Base-by-base conservation (phyloP, 345 rosid genomes). In the Lepidium didymum region DNA sequence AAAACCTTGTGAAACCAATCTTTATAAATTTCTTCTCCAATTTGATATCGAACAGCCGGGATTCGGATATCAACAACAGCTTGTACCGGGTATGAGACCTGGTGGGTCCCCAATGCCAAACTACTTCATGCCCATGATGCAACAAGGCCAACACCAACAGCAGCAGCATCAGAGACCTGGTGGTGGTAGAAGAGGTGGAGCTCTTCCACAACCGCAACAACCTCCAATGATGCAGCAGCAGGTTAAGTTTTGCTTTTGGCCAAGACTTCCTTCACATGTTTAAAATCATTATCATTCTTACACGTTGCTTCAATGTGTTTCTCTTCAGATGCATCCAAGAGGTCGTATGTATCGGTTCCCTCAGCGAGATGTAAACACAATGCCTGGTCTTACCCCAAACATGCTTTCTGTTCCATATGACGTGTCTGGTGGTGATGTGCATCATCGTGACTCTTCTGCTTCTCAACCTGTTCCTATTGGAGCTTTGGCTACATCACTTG, bases 21-120 rank as follows among this genome's bases (percentile, higher is more conserved):
- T 35, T 43, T 50, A 13, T 67, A 68, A 43, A 25, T 44, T 53
- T 44, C 21, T 62, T 59, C 46, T 73, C 31, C 15, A 60, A 60
- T 41, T 45, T 52, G 59, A 10, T 56, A 56, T 43, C 21, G 2
- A 31, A 62, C 81, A 90, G 98, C 86, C 98, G 69, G 97, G 97
- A 63, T 93, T 81, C 69, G 98, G 97, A 52, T 90, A 90, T 80
- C 98, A 93, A 69, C 98, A 87, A 82, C 97, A 90, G 81, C 91
- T 90, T 47, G 88, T 90, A 55, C 96, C 96, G 41, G 98, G 97
- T 9, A 88, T 93, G 97, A 82, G 94, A 73, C 96, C 92, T 45
- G 91, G 89, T 57, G 91, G 81, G 8, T 81, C 75, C 49, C 97
- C 91, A 19, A 82, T 88, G 86, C 86, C 87, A 16, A 91, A 88